Base-by-base conservation (phyloP, 495 filamentous ascomycete genomes). In the Xylaria bambusicola region DNA sequence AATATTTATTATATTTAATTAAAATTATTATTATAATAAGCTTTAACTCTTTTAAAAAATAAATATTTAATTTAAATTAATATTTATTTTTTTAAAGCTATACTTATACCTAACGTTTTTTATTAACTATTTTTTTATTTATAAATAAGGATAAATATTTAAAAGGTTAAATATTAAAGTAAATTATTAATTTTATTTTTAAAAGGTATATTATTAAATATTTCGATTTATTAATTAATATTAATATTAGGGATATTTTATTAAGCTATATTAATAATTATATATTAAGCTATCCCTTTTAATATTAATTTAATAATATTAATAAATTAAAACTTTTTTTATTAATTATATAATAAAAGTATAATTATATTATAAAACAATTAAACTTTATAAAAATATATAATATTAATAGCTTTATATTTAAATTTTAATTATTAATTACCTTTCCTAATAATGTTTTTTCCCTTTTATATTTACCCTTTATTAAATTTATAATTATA, bases 391-490 rank as follows among this genome's bases (percentile, higher is more conserved):
- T 27, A n/a, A 21, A 47, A 47, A 26, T 1, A 1, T 47, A 47
- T 47, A 47, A 47, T 27, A 47, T 47, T 47, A 47, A 47, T 27
- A 47, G 24, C 4, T 47, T 27, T 29, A 29, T 47, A 27, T 27
- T 47, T 21, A n/a, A 29, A 4, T 13, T 47, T 29, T 29, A 8
- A 3, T 47, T 47, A 17, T n/a, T 47, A 47, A 47, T 5, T 6
- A 24, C 45, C 7, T 17, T 47, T n/a, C 6, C n/a, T 27, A 17
- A 4, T 8, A 15, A 27, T n/a, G 0, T 47, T 21, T 47, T 47
- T 47, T 3, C 13, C 0, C 7, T 47, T n/a, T 47, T 47, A 5
- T 47, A 47, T 29, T 29, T 47, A 0, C 13, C 27, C 2, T 6
- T 15, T 15, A 21, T 47, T 47, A 1, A 0, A 23, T n/a, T 27